These are phyloP conservation scores for Ophiobolus disseminans DNA, from an alignment of 2,329 filamentous ascomycete genomes.

Conservation along the genomic window DNA sequence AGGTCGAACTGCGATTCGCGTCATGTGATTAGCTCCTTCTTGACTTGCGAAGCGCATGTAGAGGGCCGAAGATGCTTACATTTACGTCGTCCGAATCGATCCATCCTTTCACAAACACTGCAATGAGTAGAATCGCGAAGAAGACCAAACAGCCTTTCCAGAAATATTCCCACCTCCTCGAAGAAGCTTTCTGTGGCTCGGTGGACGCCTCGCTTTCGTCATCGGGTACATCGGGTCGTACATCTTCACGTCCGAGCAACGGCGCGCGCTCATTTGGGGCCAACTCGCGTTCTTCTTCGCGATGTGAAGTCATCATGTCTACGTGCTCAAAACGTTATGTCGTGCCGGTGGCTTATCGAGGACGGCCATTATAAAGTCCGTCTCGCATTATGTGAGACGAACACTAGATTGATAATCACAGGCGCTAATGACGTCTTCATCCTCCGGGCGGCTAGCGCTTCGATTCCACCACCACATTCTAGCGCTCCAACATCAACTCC, in stretches of 20 bases:
- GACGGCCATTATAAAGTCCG: too few relatives aligned
- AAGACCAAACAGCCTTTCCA: slow-evolving; percentile 25
- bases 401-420: too few relatives aligned
- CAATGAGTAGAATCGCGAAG: slow-evolving; percentile 18
- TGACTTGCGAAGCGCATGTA: not conserved
- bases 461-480: too few relatives aligned
- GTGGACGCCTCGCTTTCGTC: slow-evolving; percentile 12
- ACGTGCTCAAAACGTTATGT: too few relatives aligned
- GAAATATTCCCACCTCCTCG: slow-evolving; percentile 23
- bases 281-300: slow-evolving; percentile 11
- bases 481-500: too few relatives aligned
- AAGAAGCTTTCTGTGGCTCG: slow-evolving; percentile 18
- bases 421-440: too few relatives aligned
- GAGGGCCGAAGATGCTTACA: slow-evolving; percentile 15
- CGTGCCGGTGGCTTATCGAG: too few relatives aligned
- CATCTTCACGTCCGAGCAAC: slow-evolving; percentile 19
- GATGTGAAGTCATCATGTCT: slow-evolving; percentile 20
- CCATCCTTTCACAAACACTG: slow-evolving; percentile 36
- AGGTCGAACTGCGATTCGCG: slow-evolving; percentile 29
- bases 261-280: slow-evolving; percentile 29
- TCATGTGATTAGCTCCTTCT: not conserved
- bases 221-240: slow-evolving; percentile 3
- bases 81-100: slow-evolving; percentile 37
- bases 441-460: too few relatives aligned
- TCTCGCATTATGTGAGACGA: too few relatives aligned